Percentiles rank a stretch among this genome's conserved stretches.
phyloP scores from a whole-genome alignment of 768 basidiomycete genomes.

The Leucocoprinus sp. region DNA sequence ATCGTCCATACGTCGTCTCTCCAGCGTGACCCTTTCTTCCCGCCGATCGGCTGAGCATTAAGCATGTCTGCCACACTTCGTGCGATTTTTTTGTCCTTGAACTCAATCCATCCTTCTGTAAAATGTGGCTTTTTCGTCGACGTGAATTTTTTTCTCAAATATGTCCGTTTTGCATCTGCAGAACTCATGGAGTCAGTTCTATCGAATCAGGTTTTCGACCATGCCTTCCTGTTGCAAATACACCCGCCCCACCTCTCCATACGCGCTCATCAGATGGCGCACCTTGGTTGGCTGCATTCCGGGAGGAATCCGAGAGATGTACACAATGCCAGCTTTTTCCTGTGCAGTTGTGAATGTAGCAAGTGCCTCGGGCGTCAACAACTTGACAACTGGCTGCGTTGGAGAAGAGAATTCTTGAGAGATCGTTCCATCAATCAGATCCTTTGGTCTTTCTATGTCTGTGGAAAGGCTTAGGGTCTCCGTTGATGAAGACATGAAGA shows the following conservation, averaged over 20 bases:
- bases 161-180: slow-evolving; percentile 79
- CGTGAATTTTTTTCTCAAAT: slow-evolving; percentile 73
- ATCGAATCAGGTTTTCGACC: slow-evolving; percentile 15
- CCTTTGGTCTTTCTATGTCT: slow-evolving; percentile 11
- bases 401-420: slow-evolving; percentile 47
- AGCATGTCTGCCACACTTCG: slow-evolving; percentile 89
- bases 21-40: slow-evolving; percentile 86
- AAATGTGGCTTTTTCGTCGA: slow-evolving; percentile 82
- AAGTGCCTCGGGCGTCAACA: slow-evolving; percentile 66
- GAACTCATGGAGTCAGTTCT: not conserved
- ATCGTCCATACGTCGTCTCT: slow-evolving; percentile 99
- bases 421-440: slow-evolving; percentile 44
- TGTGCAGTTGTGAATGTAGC: slow-evolving; percentile 68
- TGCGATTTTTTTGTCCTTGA: slow-evolving; percentile 88
- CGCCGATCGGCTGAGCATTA: slow-evolving; percentile 92
- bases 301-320: slow-evolving; percentile 93
- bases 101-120: slow-evolving; percentile 98
- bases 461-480: not conserved
- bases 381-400: slow-evolving; percentile 53
- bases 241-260: slow-evolving; percentile 87
- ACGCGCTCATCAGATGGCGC: slow-evolving; percentile 82
- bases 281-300: slow-evolving; percentile 98
- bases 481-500: not conserved
- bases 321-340: slow-evolving; percentile 77
- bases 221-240: slow-evolving; percentile 90